These are phyloP conservation scores for Cercospora citrullina DNA, from an alignment of 2,329 filamentous ascomycete species.

Conservation along the genomic window DNA sequence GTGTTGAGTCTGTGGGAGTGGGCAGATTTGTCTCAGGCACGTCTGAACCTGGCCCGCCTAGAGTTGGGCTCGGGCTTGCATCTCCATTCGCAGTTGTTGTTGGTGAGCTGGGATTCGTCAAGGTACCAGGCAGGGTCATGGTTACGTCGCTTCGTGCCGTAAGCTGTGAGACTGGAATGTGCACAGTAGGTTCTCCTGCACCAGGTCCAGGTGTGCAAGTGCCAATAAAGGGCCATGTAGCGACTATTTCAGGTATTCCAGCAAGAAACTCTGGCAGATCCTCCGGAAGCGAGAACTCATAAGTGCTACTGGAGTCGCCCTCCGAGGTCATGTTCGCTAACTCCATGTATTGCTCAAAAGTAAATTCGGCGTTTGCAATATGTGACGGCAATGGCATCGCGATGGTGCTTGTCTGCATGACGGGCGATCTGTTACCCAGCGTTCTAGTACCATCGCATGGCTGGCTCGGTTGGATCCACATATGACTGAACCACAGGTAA, in stretches of 20 bases:
- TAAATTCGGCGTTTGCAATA: constrained; percentile 5
- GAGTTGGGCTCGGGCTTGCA: not conserved
- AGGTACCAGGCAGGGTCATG: constrained; percentile 5
- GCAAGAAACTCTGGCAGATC: constrained; percentile 9
- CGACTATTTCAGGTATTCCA: constrained; percentile 3
- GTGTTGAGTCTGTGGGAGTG: not conserved
- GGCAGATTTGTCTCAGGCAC: not conserved
- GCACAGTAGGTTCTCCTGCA: constrained; percentile 7
- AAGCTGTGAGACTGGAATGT: constrained; percentile 5
- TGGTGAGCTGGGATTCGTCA: not conserved
- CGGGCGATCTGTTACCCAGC: not conserved
- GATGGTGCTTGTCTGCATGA: constrained; percentile 11
- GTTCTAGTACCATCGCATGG: not conserved
- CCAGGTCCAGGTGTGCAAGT: not conserved
- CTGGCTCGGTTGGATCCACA: constrained; percentile 10
- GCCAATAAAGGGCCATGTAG: not conserved
- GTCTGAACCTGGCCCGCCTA: not conserved
- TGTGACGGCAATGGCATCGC: constrained; percentile 3
- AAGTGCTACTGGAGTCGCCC: not conserved
- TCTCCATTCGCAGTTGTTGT: not conserved
- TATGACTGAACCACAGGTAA: not conserved
- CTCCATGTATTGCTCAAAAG: constrained; percentile 7
- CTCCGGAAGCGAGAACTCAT: constrained; percentile 5
- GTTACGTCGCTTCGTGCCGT: constrained; percentile 5
- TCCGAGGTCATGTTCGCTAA: not conserved